phyloP scores from a whole-genome alignment of 768 basidiomycete genomes.

The Suillus spraguei region DNA sequence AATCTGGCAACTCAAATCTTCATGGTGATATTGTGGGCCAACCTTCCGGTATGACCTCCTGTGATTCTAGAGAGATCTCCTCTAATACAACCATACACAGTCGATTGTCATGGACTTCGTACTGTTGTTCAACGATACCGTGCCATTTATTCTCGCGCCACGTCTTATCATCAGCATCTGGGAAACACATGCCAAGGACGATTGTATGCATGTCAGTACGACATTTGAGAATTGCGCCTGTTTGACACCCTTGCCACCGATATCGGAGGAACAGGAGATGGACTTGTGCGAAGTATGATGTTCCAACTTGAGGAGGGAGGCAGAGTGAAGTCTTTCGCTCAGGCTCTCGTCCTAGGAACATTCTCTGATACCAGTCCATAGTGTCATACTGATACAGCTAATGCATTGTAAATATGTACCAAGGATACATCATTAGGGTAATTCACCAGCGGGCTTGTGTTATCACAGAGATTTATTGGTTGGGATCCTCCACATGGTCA shows the following conservation, averaged over 20 bases:
- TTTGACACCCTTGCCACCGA: not conserved
- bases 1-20: not conserved
- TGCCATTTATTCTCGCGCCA: not conserved
- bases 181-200: not conserved
- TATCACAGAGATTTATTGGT: too few relatives aligned
- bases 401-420: too few relatives aligned
- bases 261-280: not conserved
- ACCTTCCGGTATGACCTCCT: not conserved
- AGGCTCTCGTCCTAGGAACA: too few relatives aligned
- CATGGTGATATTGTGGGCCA: not conserved
- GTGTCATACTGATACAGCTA: too few relatives aligned
- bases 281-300: not conserved
- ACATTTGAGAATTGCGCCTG: not conserved
- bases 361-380: too few relatives aligned
- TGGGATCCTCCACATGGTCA: too few relatives aligned
- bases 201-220: not conserved
- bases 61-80: not conserved
- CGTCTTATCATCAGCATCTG: not conserved
- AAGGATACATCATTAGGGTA: too few relatives aligned
- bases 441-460: too few relatives aligned
- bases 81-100: not conserved
- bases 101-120: not conserved
- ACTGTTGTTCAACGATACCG: not conserved
- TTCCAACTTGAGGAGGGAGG: not conserved
- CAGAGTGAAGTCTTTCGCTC: too few relatives aligned